A percentile compares a stretch with the other conserved stretches of the same genome.
Evolutionary conservation across 106 monocot genomes (phyloP).

Genomic region (Dioscorea alata): DNA sequence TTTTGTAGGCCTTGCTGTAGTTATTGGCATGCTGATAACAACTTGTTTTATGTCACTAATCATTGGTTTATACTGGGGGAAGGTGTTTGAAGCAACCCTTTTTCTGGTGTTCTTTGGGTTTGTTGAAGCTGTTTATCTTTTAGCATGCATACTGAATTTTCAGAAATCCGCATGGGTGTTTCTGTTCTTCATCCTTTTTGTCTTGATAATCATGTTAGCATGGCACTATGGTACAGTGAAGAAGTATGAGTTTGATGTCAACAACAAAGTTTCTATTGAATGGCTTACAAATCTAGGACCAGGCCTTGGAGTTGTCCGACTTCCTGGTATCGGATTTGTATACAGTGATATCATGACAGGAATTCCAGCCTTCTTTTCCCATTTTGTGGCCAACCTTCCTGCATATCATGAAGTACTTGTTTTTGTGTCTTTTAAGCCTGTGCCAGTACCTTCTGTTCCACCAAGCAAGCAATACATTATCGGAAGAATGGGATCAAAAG

Average conservation of each 20-base stretch:
- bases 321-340: constrained; percentile 84
- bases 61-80: constrained; percentile 79
- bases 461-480: constrained; percentile 76
- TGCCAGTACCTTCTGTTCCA: constrained; percentile 70
- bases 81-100: constrained; percentile 50
- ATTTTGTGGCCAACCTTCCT: constrained; percentile 92
- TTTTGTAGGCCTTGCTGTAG: constrained; percentile 68
- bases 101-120: constrained; percentile 88
- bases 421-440: constrained; percentile 85
- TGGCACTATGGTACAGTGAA: constrained; percentile 97
- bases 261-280: constrained; percentile 92
- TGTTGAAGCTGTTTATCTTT: constrained; percentile 91
- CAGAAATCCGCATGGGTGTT: constrained; percentile 94
- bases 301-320: constrained; percentile 81
- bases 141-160: constrained; percentile 87
- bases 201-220: constrained; percentile 70
- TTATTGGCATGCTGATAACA: constrained; percentile 94
- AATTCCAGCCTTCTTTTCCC: constrained; percentile 92
- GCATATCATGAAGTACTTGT: constrained; percentile 97
- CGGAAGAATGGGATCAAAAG: constrained; percentile 79
- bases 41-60: constrained; percentile 95
- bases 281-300: constrained; percentile 91
- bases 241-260: constrained; percentile 92
- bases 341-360: constrained; percentile 88
- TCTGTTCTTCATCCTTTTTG: constrained; percentile 54